Evolutionary conservation across 345 rosid species (phyloP), one percentile per base, ranked within the genome.

Genomic region (Brassica juncea): DNA sequence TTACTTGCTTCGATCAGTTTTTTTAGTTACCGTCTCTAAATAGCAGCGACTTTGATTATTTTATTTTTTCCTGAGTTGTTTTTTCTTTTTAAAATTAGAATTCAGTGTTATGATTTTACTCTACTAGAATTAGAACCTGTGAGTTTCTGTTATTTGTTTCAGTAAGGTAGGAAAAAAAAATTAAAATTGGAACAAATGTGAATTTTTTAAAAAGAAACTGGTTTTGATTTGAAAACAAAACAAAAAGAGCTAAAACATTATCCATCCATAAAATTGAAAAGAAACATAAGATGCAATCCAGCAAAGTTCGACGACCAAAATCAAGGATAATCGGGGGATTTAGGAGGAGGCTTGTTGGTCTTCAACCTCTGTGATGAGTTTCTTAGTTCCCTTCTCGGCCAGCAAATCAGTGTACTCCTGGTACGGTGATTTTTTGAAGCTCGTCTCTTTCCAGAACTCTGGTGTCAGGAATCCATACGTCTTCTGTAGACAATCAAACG

Each of bases 381-480:
- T 30, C 9, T 15, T 3, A 44, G 0, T 11, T 19, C 25, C 54
- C 15, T 72, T 58, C 8, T 1, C 0, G 3, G 73, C 12, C 73
- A 82, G 49, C 6, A 68, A 6, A 69, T 82, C 84, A 0, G 79
- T 82, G 78, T 42, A 42, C 82, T 82, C 79, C 64, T 82, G 84
- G 63, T 8, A 73, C 57, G 84, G 84, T 0, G 84, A 82, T 25
- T 73, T 77, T 0, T 6, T 2, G 12, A 77, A 82, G 19, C 73
- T 73, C 0, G 84, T 82, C 72, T 82, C 84, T 32, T 78, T 82
- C 84, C 84, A 82, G 75, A 82, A 82, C 4, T 82, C 84, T 4
- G 82, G 84, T 4, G 84, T 82, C 3, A 82, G 73, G 84, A 82
- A 82, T 4, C 82, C 84, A 25, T 82, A 82, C 1, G 84, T 77